phyloP scores from a whole-genome alignment of 768 basidiomycete genomes.

The Amanita fuliginea region DNA sequence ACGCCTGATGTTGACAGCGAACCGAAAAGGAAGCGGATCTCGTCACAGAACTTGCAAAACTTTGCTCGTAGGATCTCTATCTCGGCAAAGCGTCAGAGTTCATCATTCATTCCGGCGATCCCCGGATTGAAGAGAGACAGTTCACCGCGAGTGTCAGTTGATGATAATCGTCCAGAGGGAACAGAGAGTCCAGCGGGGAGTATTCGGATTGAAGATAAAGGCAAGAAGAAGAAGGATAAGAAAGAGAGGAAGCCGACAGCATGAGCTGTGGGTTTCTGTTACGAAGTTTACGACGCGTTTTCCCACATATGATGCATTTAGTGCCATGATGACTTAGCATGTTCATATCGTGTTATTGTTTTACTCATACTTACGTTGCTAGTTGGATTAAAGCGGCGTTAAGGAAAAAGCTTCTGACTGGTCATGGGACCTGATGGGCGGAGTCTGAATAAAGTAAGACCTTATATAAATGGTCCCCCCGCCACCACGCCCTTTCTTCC shows the following conservation, averaged over 20 bases:
- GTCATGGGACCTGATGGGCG: slow-evolving; percentile 18
- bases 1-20: slow-evolving; percentile 68
- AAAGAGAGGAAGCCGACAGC: slow-evolving; percentile 40
- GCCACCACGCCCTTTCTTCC: slow-evolving; percentile 16
- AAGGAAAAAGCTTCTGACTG: neutral
- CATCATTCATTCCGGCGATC: slow-evolving; percentile 36
- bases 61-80: slow-evolving; percentile 67
- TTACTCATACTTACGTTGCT: neutral
- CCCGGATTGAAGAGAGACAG: slow-evolving; percentile 44
- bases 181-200: slow-evolving; percentile 49
- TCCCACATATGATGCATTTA: neutral
- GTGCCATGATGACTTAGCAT: neutral
- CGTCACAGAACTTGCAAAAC: slow-evolving; percentile 80
- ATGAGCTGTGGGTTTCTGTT: neutral
- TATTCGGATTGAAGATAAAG: slow-evolving; percentile 41
- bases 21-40: slow-evolving; percentile 69
- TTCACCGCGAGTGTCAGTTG: slow-evolving; percentile 32
- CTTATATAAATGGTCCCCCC: slow-evolving; percentile 30
- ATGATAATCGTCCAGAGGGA: slow-evolving; percentile 34
- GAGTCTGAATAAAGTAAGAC: slow-evolving; percentile 34
- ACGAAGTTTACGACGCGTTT: slow-evolving; percentile 16
- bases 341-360: neutral
- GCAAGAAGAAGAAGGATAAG: slow-evolving; percentile 51
- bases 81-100: slow-evolving; percentile 45
- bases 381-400: neutral